Base-by-base conservation (phyloP, 352 stramenopile genomes). In the Phytophthora tubulina region DNA sequence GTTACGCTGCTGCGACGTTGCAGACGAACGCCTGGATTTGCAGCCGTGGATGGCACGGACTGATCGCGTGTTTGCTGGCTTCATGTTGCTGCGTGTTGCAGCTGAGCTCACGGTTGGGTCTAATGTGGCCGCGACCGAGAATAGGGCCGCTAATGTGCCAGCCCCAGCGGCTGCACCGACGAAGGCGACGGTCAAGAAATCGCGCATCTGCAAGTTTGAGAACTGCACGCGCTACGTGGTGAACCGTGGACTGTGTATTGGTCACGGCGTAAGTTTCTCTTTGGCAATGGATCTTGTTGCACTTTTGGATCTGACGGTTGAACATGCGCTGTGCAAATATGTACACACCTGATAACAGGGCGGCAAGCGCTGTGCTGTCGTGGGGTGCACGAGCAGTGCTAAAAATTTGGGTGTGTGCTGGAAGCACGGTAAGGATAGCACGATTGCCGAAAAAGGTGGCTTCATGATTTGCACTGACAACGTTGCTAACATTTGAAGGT, bases 381-480 rank as follows among this genome's bases (percentile, higher is more conserved):
- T 68, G 1, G 80, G 80, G 39, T 95, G 85, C 72, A 84, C 84
- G 31, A 91, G 80, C 66, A 91, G 84, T 72, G 85, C 85, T 67
- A 93, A 95, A 78, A 86, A 90, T 76, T 80, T 86, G 52, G 84
- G 83, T 10, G 75, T 90, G 21, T 93, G 88, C 55, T 93, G 86
- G 88, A 92, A 92, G 46, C 88, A 93, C 66, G 84, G 86, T 89
- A 74, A 70, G 57, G 14, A 48, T 70, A 51, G 35, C 48, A 45
- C 59, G 64, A 78, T 78, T 76, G 45, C 46, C 49, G 53, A 72
- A 73, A 75, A 72, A 78, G 70, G 55, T 75, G 73, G 73, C 64
- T 78, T 75, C 73, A 80, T 66, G 65, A 75, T 75, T 82, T 80
- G 61, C 63, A 67, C 68, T 62, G 36, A 27, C 48, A 65, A 54